These are phyloP conservation scores for Ascochyta pisi DNA, from an alignment of 2,329 filamentous ascomycete species.

Conservation along the genomic window DNA sequence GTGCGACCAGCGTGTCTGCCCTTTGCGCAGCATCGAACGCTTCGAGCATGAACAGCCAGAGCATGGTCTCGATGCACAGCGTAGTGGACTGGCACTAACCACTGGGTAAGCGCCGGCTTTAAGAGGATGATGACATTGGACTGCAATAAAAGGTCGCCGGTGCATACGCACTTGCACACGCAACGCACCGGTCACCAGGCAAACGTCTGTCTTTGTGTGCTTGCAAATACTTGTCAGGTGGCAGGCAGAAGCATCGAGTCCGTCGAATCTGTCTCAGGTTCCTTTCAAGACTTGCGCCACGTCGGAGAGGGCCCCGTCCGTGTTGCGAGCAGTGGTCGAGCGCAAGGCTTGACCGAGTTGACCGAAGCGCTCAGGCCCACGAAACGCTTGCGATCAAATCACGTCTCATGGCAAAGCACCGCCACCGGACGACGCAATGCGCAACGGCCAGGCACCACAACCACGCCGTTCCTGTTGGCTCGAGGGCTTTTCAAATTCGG, in stretches of 20 bases:
- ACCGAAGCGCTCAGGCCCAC: not conserved
- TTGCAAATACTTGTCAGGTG: not conserved
- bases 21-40: not conserved
- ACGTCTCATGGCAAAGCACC: constrained; percentile 15
- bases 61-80: not conserved
- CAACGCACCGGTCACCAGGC: constrained; percentile 13
- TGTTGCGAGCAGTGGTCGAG: not conserved
- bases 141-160: not conserved
- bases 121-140: constrained; percentile 16
- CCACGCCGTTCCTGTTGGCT: not conserved
- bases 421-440: constrained; percentile 14
- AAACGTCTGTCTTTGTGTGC: not conserved
- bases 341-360: not conserved
- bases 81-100: constrained; percentile 2
- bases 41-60: not conserved
- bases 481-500: not conserved
- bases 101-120: constrained; percentile 12
- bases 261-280: constrained; percentile 4
- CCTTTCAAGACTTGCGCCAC: constrained; percentile 1
- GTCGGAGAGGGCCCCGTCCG: not conserved
- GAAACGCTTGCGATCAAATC: not conserved
- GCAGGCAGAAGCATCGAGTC: not conserved
- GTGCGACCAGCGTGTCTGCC: no score
- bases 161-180: constrained; percentile 11
- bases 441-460: not conserved